Evolutionary conservation across 2,329 filamentous ascomycete genomes (phyloP).

Genomic region (Gremmenia infestans): DNA sequence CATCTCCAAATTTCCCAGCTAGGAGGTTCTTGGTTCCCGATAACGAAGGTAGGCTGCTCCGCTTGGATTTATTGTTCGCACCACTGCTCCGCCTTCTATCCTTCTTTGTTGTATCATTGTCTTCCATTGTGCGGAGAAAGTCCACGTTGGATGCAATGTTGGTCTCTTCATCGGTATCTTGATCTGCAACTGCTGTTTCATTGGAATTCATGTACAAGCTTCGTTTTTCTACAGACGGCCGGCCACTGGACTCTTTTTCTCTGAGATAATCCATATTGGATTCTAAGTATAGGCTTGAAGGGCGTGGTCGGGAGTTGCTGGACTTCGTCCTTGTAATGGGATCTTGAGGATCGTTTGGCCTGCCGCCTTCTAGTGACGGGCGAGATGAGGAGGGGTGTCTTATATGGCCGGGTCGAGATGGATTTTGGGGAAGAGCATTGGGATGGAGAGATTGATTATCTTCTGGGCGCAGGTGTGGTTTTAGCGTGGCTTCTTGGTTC

Average conservation of each 20-base stretch:
- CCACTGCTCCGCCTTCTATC: constrained; percentile 51
- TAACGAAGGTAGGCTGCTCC: constrained; percentile 65
- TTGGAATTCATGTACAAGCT: constrained; percentile 17
- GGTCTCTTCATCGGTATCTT: constrained; percentile 44
- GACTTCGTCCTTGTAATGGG: constrained; percentile 58
- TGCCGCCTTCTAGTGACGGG: constrained; percentile 66
- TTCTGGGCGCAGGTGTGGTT: constrained; percentile 19
- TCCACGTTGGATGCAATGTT: constrained; percentile 77
- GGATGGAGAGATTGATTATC: constrained; percentile 19
- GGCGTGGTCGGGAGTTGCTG: constrained; percentile 63
- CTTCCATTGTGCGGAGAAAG: constrained; percentile 73
- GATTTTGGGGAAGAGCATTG: constrained; percentile 15
- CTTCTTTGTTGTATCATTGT: constrained; percentile 46
- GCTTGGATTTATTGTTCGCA: constrained; percentile 55
- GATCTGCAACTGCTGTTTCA: constrained; percentile 30
- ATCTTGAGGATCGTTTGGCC: constrained; percentile 62
- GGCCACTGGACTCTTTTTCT: constrained; percentile 57
- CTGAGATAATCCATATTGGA: constrained; percentile 78
- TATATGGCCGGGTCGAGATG: constrained; percentile 32
- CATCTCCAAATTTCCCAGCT: constrained; percentile 86
- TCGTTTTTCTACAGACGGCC: constrained; percentile 31
- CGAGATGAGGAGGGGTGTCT: constrained; percentile 49
- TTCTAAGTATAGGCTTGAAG: constrained; percentile 77
- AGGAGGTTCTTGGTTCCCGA: constrained; percentile 76
- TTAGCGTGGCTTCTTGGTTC: constrained; percentile 20